Base-by-base conservation (phyloP, 176 grass and related monocot genomes). In the Aechmea fasciata region DNA sequence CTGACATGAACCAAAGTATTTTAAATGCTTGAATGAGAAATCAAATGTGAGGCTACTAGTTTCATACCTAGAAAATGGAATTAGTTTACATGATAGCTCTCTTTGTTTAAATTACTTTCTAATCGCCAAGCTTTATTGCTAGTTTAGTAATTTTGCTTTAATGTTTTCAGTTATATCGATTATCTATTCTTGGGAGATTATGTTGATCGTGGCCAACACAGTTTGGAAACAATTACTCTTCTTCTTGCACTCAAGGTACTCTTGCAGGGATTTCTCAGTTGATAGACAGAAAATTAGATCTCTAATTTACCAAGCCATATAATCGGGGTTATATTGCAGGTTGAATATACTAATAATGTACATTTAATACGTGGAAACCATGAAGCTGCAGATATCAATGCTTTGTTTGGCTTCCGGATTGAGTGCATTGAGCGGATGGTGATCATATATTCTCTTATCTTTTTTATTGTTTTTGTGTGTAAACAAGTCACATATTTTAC, bases 371-470 rank as follows among this genome's bases (percentile, higher is more conserved):
- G 95, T 69, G 95, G 95, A 74, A 99, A 99, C 67, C 95, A 99
- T 69, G 95, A 99, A 65, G 95, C 95, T 64, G 90, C 95, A 25
- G 95, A 99, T 68, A 99, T 99, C 70, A 99, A 99, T 85, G 95
- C 95, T 70, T 81, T 99, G 24, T 99, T 99, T 79, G 95, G 95
- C 64, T 99, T 99, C 78, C 84, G 95, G 61, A 99, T 93, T 77
- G 95, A 99, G 71, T 99, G 95, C 79, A 99, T 99, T 67, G 95
- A 99, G 67, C 80, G 95, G 75, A 99, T 99, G 95, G 95, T 99
- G 93, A 70, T 13, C 18, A 69, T 62, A 14, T 75, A 67, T 15
- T 67, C 51, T 51, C 33, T 63, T 71, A 12, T 17, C 65, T 47
- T 76, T 26, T 19, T 73, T 14, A 51, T 17, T 62, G 47, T 33